Evolutionary conservation across 257 asterid species (phyloP).

Genomic region (Nicotiana tomentosiformis): DNA sequence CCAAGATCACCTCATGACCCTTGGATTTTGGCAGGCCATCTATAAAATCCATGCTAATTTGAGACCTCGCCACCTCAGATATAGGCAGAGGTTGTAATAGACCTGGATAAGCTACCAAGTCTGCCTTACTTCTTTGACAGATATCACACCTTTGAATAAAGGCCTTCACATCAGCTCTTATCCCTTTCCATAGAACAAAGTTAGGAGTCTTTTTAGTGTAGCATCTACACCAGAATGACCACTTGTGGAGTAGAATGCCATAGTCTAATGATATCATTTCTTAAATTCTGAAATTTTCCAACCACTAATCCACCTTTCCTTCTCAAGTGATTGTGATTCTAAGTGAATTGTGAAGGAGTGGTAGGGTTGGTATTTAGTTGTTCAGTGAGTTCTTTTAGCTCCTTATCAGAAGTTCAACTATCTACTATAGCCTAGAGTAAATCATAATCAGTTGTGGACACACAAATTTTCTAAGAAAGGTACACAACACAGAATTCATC

Average conservation of each 20-base stretch:
- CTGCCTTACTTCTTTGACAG: background rate
- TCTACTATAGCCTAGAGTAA: no score
- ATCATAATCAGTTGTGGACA: no score
- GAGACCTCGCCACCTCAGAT: background rate
- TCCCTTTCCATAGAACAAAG: background rate
- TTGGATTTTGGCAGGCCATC: background rate
- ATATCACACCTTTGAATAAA: background rate
- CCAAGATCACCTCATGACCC: background rate
- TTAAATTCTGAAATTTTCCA: background rate
- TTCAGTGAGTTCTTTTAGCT: no score
- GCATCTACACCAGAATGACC: background rate
- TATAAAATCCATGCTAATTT: background rate
- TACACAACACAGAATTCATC: no score
- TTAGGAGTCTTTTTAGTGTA: background rate
- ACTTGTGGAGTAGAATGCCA: background rate
- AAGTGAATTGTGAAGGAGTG: no score
- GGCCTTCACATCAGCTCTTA: background rate
- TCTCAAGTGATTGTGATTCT: background rate
- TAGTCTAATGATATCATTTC: no score
- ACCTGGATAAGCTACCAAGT: background rate
- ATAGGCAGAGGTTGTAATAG: background rate
- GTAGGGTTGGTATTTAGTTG: no score
- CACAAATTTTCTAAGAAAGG: no score
- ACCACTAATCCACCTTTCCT: background rate
- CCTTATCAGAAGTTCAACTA: no score